Evolutionary conservation across 2,329 filamentous ascomycete species (phyloP).

Genomic region (Chaetomiaceae sp.): DNA sequence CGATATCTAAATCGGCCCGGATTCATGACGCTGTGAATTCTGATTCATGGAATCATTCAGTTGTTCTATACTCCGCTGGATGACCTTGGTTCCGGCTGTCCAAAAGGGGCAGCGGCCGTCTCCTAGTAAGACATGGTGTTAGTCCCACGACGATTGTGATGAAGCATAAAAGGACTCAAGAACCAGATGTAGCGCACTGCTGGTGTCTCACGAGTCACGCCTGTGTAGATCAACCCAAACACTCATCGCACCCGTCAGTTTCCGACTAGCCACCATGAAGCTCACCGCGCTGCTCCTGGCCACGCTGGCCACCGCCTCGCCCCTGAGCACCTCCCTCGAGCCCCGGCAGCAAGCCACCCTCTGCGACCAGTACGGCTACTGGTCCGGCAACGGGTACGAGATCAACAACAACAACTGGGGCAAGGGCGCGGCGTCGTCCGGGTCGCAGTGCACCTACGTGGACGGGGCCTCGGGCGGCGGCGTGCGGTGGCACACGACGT

Average conservation of each 20-base stretch:
- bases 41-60: no score
- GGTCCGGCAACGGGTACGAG: conserved; percentile 31
- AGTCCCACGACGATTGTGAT: background rate
- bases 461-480: conserved; percentile 32
- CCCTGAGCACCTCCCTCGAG: background rate
- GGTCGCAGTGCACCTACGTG: conserved; percentile 41
- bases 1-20: no score
- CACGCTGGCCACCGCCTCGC: background rate
- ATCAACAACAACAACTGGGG: conserved; percentile 45
- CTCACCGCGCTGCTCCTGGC: background rate
- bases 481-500: conserved; percentile 39
- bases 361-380: conserved; percentile 32
- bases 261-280: background rate
- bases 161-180: background rate
- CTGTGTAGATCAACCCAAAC: background rate
- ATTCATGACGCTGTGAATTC: no score
- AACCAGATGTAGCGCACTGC: background rate
- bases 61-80: no score
- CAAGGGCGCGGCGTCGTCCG: conserved; percentile 31
- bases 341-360: conserved; percentile 16
- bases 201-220: no score
- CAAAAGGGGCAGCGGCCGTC: background rate
- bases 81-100: no score
- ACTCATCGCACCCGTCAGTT: background rate
- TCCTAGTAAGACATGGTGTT: background rate